A percentile compares a stretch with the other conserved stretches of the same genome.
phyloP scores from a whole-genome alignment of 1,284 basidiomycete species.

The Ustilago lituana region DNA sequence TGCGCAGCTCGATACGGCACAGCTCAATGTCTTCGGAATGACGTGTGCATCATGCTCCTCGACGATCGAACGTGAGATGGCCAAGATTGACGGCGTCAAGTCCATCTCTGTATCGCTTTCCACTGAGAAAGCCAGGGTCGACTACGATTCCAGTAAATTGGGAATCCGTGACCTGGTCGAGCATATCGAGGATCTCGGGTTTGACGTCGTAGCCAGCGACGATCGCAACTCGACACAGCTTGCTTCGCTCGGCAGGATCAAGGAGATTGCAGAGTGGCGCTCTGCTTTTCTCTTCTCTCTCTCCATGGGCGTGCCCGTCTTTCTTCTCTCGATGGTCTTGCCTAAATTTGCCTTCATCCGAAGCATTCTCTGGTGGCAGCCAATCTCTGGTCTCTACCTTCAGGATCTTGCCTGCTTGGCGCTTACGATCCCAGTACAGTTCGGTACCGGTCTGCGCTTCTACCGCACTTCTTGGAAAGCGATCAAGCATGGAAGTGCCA shows the following conservation, averaged over 20 bases:
- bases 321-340: conserved; percentile 88
- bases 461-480: conserved; percentile 90
- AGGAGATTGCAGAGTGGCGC: conserved; percentile 90
- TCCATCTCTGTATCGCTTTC: conserved; percentile 54
- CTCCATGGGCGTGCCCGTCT: conserved; percentile 88
- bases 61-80: conserved; percentile 80
- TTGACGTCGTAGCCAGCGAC: conserved; percentile 85
- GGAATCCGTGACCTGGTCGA: conserved; percentile 60
- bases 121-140: conserved; percentile 54
- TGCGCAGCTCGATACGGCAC: conserved; percentile 21
- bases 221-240: conserved; percentile 86
- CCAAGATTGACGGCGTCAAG: conserved; percentile 70
- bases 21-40: conserved; percentile 86
- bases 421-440: conserved; percentile 92
- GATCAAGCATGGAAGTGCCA: conserved; percentile 85
- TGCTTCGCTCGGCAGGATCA: conserved; percentile 86
- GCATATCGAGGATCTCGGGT: conserved; percentile 79
- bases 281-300: conserved; percentile 80
- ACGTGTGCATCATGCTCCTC: conserved; percentile 83
- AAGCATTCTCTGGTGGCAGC: conserved; percentile 58
- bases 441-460: conserved; percentile 88
- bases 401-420: conserved; percentile 82
- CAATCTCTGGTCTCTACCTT: conserved; percentile 73
- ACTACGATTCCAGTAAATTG: conserved; percentile 48
- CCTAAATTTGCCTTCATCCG: conserved; percentile 71